Evolutionary conservation across 176 grass and related monocot genomes (phyloP).

Genomic region (Ensete ventricosum): DNA sequence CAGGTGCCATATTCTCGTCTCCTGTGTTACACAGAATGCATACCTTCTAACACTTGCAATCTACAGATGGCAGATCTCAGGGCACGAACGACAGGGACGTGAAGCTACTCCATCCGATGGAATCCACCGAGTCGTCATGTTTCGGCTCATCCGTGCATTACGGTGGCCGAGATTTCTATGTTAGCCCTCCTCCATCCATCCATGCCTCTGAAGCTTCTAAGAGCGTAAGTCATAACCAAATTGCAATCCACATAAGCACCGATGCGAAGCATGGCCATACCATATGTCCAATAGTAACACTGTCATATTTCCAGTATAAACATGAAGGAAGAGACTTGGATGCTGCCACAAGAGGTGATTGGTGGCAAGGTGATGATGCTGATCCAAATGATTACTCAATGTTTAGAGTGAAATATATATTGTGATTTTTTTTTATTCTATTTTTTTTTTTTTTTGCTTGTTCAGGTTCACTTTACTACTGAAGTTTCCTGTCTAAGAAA

Average conservation of each 20-base stretch:
- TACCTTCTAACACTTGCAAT: not conserved
- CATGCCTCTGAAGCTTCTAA: constrained; percentile 25
- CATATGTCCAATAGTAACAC: too few species aligned
- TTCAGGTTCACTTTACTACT: constrained; percentile 5
- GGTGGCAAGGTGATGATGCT: constrained; percentile 82
- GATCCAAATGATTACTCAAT: not conserved
- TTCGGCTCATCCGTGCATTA: constrained; percentile 86
- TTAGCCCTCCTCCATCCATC: constrained; percentile 34
- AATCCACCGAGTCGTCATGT: constrained; percentile 49
- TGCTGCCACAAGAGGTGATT: constrained; percentile 74
- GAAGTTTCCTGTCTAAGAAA: not conserved
- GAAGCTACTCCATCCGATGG: constrained; percentile 27
- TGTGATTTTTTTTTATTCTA: not conserved
- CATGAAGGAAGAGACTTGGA: constrained; percentile 26
- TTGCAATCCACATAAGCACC: too few species aligned
- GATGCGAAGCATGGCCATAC: too few species aligned
- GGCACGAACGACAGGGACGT: constrained; percentile 35
- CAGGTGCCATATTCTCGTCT: not conserved
- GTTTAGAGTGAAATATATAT: not conserved
- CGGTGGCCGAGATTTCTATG: constrained; percentile 78
- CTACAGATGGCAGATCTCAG: constrained; percentile 46
- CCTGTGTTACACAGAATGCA: not conserved
- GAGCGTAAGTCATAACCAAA: constrained; percentile 13
- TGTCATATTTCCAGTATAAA: constrained; percentile 31
- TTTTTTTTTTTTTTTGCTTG: not conserved